Evolutionary conservation across 768 basidiomycete species (phyloP).

Genomic region (Lanmaoa rubissima): DNA sequence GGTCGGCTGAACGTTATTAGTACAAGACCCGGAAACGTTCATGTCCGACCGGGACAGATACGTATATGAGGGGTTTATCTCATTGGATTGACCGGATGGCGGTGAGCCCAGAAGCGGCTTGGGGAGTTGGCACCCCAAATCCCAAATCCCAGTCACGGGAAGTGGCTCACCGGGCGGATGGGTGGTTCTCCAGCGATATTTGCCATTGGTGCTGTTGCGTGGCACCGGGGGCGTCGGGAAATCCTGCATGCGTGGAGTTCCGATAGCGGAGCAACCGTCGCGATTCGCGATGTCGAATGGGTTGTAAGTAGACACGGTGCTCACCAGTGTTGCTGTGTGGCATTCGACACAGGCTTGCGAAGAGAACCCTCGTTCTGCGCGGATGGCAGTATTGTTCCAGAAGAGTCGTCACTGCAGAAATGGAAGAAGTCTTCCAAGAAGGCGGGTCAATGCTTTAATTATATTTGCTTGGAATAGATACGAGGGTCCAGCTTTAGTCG

Average conservation of each 20-base stretch:
- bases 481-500: not conserved
- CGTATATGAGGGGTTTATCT: conserved; percentile 11
- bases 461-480: not conserved
- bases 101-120: not conserved
- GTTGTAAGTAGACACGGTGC: not conserved
- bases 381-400: not conserved
- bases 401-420: conserved; percentile 5
- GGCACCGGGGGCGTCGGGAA: not conserved
- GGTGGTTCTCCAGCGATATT: conserved; percentile 2
- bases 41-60: not conserved
- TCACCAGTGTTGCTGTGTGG: not conserved
- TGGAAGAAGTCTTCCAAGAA: conserved; percentile 1
- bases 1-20: not conserved
- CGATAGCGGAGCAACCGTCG: conserved; percentile 9
- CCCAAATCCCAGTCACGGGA: not conserved
- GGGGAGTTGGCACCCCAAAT: conserved; percentile 12
- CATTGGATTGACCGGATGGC: conserved; percentile 3
- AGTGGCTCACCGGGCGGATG: not conserved
- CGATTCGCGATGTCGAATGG: conserved; percentile 13
- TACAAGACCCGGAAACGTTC: not conserved
- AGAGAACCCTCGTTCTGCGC: not conserved
- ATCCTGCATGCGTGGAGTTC: not conserved
- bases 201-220: conserved; percentile 7
- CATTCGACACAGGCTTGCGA: not conserved
- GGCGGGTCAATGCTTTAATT: not conserved